phyloP scores from a whole-genome alignment of 345 rosid genomes.

The Moricandia moricandioides region DNA sequence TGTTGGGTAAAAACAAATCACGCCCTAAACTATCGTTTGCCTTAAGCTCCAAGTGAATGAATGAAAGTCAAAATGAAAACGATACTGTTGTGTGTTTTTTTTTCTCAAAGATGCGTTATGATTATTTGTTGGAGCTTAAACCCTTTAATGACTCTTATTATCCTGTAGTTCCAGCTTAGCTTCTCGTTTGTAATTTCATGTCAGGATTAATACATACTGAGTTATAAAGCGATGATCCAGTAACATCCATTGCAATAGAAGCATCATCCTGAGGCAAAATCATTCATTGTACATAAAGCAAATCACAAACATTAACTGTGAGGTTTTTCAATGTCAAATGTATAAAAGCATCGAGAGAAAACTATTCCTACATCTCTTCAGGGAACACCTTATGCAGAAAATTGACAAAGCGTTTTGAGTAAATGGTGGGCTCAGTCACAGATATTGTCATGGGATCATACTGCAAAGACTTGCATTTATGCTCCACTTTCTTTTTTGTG shows the following conservation, averaged over 20 bases:
- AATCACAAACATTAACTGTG: conserved; percentile 8
- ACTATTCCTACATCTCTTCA: conserved; percentile 26
- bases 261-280: not conserved
- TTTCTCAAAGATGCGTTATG: not conserved
- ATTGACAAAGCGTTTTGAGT: conserved; percentile 65
- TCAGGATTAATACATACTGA: not conserved
- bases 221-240: not conserved
- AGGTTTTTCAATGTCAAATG: not conserved
- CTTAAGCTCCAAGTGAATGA: conserved; percentile 68
- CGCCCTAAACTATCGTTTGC: conserved; percentile 93
- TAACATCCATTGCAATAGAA: not conserved
- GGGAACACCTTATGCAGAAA: conserved; percentile 78
- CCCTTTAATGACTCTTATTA: not conserved
- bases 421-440: conserved; percentile 60
- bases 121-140: conserved; percentile 8
- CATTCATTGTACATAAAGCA: conserved; percentile 4
- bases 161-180: not conserved
- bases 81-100: not conserved
- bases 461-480: conserved; percentile 62
- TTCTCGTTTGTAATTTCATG: conserved; percentile 19
- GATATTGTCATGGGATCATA: conserved; percentile 64
- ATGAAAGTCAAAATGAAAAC: not conserved
- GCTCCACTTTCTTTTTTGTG: conserved; percentile 70
- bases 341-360: conserved; percentile 8
- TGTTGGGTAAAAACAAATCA: conserved; percentile 93